Evolutionary conservation across 2,329 filamentous ascomycete genomes (phyloP).

Genomic region (Clarireedia monteithiana): DNA sequence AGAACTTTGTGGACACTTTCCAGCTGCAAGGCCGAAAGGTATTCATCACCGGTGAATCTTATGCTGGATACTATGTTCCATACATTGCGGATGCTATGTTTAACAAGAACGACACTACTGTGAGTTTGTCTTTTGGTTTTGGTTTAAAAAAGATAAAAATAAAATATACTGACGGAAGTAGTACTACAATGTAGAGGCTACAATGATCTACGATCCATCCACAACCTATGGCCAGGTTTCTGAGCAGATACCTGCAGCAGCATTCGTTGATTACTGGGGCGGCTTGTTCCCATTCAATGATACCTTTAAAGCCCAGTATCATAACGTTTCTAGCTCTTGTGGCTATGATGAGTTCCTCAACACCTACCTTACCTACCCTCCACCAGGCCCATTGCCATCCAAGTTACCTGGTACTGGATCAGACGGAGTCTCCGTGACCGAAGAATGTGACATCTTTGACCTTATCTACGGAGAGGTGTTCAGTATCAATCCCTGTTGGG

Average conservation of each 20-base stretch:
- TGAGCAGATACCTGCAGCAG: constrained; percentile 41
- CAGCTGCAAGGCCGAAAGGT: constrained; percentile 59
- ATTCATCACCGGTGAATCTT: constrained; percentile 68
- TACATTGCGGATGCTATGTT: constrained; percentile 70
- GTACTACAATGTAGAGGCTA: constrained; percentile 61
- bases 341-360: constrained; percentile 54
- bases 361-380: constrained; percentile 61
- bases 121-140: constrained; percentile 5
- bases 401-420: constrained; percentile 37
- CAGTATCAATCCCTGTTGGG: constrained; percentile 67
- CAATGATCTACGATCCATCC: constrained; percentile 66
- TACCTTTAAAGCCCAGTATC: constrained; percentile 44
- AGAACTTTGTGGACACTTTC: constrained; percentile 68
- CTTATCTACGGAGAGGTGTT: constrained; percentile 46
- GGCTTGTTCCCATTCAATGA: constrained; percentile 57
- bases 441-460: constrained; percentile 51
- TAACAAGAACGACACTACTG: constrained; percentile 41
- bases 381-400: constrained; percentile 49
- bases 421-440: constrained; percentile 26
- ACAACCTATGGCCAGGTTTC: constrained; percentile 44
- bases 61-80: constrained; percentile 60
- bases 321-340: constrained; percentile 46
- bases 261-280: constrained; percentile 54
- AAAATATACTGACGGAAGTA: constrained; percentile 30
- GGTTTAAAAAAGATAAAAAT: no score